Percentiles rank a stretch among this genome's conserved stretches.
phyloP scores from a whole-genome alignment of 192 early-diverging fungal genomes.

The Podila horticola region DNA sequence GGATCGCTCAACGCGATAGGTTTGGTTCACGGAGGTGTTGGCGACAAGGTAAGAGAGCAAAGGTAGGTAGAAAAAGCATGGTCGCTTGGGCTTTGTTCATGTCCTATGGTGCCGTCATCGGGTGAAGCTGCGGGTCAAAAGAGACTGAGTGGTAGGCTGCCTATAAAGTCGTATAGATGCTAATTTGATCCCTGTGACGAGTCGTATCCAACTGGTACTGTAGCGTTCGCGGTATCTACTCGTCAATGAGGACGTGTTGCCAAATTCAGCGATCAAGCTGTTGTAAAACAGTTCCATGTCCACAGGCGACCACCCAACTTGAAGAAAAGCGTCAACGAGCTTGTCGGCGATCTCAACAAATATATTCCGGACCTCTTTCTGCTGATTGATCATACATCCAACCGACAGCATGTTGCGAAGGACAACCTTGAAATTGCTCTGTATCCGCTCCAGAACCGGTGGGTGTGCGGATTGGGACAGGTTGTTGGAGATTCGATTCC shows the following conservation, averaged over 20 bases:
- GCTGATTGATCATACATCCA: conserved; percentile 44
- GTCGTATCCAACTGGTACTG: conserved; percentile 42
- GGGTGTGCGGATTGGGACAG: conserved; percentile 24
- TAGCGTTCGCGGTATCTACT: conserved; percentile 43
- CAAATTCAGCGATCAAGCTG: conserved; percentile 23
- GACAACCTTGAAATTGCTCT: conserved; percentile 50
- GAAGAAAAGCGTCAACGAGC: conserved; percentile 41
- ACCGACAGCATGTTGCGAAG: conserved; percentile 46
- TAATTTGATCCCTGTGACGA: conserved; percentile 41
- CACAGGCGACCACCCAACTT: conserved; percentile 32
- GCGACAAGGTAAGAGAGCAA: not conserved
- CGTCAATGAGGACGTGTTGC: conserved; percentile 21
- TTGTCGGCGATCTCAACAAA: conserved; percentile 47
- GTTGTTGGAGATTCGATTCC: conserved; percentile 44
- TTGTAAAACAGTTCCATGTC: conserved; percentile 37
- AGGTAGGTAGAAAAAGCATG: not conserved
- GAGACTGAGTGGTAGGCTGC: conserved; percentile 32
- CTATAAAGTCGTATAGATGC: conserved; percentile 50
- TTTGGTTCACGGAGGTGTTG: not conserved
- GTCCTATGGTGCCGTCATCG: conserved; percentile 7
- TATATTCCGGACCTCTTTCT: conserved; percentile 50
- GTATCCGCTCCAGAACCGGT: conserved; percentile 49
- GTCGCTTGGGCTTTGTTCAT: too few species aligned
- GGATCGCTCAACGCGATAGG: conserved; percentile 3
- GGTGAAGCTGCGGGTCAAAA: conserved; percentile 44